Percentiles rank a stretch among this genome's conserved stretches.
phyloP scores from a whole-genome alignment of 495 filamentous ascomycete species.

The Talaromyces ruber region DNA sequence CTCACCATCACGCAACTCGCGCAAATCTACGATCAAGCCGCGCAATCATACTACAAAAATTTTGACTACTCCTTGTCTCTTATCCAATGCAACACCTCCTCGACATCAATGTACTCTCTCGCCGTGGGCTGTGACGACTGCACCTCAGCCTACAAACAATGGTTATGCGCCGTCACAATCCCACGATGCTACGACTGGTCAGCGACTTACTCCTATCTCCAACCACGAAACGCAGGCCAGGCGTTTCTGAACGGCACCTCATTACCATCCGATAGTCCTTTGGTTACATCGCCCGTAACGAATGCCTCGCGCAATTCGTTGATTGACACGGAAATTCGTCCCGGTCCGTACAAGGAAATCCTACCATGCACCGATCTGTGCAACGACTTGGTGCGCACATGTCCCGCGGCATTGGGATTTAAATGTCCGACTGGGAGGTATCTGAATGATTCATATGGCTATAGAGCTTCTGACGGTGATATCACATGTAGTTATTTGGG shows the following conservation, averaged over 20 bases:
- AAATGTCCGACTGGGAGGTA: constrained; percentile 58
- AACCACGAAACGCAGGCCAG: constrained; percentile 58
- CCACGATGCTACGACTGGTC: constrained; percentile 84
- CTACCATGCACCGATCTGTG: constrained; percentile 81
- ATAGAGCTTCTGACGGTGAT: constrained; percentile 27
- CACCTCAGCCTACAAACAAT: constrained; percentile 72
- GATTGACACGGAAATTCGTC: constrained; percentile 63
- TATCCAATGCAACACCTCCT: constrained; percentile 69
- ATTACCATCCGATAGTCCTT: constrained; percentile 27
- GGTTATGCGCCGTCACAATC: constrained; percentile 90
- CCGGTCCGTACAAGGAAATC: constrained; percentile 91
- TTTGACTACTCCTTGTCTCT: constrained; percentile 78
- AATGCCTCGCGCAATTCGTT: constrained; percentile 55
- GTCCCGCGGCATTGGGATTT: constrained; percentile 73
- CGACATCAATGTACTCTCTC: constrained; percentile 69
- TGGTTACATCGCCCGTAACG: constrained; percentile 20
- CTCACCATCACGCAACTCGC: constrained; percentile 39
- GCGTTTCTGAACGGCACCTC: constrained; percentile 58
- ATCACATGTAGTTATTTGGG: constrained; percentile 53
- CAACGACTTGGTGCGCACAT: constrained; percentile 71
- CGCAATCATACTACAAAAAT: constrained; percentile 52
- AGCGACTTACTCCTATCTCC: constrained; percentile 43
- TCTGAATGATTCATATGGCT: constrained; percentile 60
- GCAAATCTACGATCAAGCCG: constrained; percentile 61
- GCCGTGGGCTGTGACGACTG: constrained; percentile 69